Percentiles rank a stretch among this genome's conserved stretches.
phyloP scores from a whole-genome alignment of 129 eudicot genomes.

The Solidago caesia region DNA sequence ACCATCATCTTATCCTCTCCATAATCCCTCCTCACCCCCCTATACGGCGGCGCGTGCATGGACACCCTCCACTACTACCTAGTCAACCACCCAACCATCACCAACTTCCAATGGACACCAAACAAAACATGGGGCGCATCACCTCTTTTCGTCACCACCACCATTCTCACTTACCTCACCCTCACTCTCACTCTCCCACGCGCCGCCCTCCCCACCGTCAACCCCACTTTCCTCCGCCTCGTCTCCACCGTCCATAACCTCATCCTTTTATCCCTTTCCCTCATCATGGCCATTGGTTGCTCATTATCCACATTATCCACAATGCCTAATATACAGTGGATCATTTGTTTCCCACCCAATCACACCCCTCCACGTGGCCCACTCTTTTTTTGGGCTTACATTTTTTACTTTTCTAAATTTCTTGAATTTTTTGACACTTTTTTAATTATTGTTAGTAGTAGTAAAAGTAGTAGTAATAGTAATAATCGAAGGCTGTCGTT shows the following conservation, averaged over 20 bases:
- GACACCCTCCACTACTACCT: conserved; percentile 54
- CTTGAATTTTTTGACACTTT: conserved; percentile 79
- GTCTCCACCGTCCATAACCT: conserved; percentile 79
- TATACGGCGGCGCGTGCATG: conserved; percentile 49
- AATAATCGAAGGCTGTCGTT: conserved; percentile 63
- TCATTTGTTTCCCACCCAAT: conserved; percentile 77
- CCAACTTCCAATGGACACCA: conserved; percentile 64
- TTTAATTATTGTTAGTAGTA: conserved; percentile 57
- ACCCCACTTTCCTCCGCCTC: conserved; percentile 61
- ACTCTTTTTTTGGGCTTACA: conserved; percentile 83
- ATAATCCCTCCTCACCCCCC: conserved; percentile 10
- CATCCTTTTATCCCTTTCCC: conserved; percentile 70
- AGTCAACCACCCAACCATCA: conserved; percentile 69
- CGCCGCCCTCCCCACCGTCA: conserved; percentile 41
- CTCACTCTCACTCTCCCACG: conserved; percentile 65
- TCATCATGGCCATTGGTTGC: conserved; percentile 76
- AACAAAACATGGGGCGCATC: conserved; percentile 61
- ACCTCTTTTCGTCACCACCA: conserved; percentile 56
- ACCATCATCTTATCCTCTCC: conserved; percentile 25
- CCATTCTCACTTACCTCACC: conserved; percentile 64
- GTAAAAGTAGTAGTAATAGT: conserved; percentile 26
- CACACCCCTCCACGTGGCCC: conserved; percentile 76
- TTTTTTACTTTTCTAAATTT: conserved; percentile 80
- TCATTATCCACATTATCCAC: conserved; percentile 69
- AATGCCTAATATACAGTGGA: conserved; percentile 48